A percentile compares a stretch with the other conserved stretches of the same genome.
These are phyloP conservation scores for Alternaria novae-zelandiae DNA, from an alignment of 2,329 filamentous ascomycete species.

Conservation along the genomic window DNA sequence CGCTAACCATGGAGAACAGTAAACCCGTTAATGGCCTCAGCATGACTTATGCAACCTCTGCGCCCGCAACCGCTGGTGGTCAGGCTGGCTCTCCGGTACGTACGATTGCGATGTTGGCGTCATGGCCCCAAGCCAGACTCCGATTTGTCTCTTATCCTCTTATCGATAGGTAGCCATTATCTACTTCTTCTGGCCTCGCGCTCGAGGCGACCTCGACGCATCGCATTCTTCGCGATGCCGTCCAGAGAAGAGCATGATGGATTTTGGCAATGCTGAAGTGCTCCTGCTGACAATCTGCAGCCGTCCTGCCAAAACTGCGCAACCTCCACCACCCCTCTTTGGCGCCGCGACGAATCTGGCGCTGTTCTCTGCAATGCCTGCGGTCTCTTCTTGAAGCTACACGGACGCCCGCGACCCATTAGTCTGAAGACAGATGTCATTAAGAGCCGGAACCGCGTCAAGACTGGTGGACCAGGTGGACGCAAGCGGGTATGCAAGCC, in stretches of 20 bases:
- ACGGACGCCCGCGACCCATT: conserved; percentile 90
- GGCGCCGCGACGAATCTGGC: conserved; percentile 95
- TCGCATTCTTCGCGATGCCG: not conserved
- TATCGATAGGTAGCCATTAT: conserved; percentile 41
- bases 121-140: conserved; percentile 28
- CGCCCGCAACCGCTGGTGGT: conserved; percentile 69
- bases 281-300: conserved; percentile 56
- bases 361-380: conserved; percentile 98
- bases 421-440: conserved; percentile 99
- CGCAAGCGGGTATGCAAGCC: conserved; percentile 76
- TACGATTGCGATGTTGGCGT: conserved; percentile 27
- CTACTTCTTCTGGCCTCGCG: conserved; percentile 8
- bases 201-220: not conserved
- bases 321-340: conserved; percentile 93
- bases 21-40: conserved; percentile 56
- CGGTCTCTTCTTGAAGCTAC: conserved; percentile 95
- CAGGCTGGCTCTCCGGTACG: conserved; percentile 66
- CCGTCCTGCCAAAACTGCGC: conserved; percentile 96
- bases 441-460: conserved; percentile 98
- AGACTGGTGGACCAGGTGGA: conserved; percentile 79
- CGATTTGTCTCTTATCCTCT: conserved; percentile 51
- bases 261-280: conserved; percentile 3
- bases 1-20: conserved; percentile 35
- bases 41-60: conserved; percentile 68
- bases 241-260: not conserved